Base-by-base conservation (phyloP, 163 green algal genomes). In the Prototheca stagnorum region DNA sequence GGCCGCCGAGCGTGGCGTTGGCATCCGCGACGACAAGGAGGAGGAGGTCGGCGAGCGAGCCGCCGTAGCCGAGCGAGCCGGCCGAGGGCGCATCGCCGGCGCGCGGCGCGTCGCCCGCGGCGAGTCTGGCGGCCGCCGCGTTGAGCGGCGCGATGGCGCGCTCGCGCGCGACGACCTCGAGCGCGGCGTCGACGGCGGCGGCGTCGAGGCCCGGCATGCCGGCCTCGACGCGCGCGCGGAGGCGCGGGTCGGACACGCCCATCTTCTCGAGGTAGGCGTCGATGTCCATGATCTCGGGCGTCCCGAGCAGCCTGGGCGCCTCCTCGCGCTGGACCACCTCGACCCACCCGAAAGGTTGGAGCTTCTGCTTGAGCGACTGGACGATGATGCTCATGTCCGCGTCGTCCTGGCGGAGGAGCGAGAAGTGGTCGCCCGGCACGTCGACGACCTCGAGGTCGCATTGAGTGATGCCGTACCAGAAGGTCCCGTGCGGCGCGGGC, bases 361-460 rank as follows among this genome's bases (percentile, higher is more conserved):
- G 69, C 39, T 64, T 52, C 35, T 53, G 21, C 68, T 92, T 85
- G 2, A 92, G 62, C 17, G 64, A 54, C 5, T 66, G 68, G 16
- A 84, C 70, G 8, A 86, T 67, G 35, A 80, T 31, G 35, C 61
- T 65, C 75, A 84, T 84, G 55, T 82, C 75, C 17, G 64, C 35
- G 12, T 64, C 34, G 45, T 62, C 56, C 47, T 81, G 72, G 1
- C 79, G 59, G 51, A 89, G 62, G 31, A 90, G 51, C 23, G 68
- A 78, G 67, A 90, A 88, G 61, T 92, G 80, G 70, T 89, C 79
- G 9, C 80, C 82, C 0, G 82, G 79, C 16, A 92, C 70, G 48
- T 93, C 77, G 17, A 93, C 47, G 9, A 93, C 73, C 51, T 81
- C 59, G 9, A 86, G 61, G 28, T 88, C 74, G 0, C 68, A 48